Evolutionary conservation across 495 filamentous ascomycete species (phyloP).

Genomic region (Hyphodiscus hymeniophilus): DNA sequence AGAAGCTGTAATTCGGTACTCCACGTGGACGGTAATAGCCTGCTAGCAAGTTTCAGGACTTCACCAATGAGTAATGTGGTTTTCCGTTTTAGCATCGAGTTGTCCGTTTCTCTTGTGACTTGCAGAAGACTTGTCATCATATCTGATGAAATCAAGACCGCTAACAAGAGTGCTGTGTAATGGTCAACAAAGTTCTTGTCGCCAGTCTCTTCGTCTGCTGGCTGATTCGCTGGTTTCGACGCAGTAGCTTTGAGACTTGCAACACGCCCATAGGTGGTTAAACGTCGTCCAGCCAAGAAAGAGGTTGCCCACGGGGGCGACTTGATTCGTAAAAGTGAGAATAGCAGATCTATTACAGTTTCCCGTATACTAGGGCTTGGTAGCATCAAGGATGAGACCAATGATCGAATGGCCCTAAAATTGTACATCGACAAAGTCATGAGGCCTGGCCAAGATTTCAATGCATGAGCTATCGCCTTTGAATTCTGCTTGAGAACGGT

Average conservation of each 20-base stretch:
- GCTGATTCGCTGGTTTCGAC: conserved; percentile 25
- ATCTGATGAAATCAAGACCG: conserved; percentile 75
- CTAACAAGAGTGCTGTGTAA: conserved; percentile 83
- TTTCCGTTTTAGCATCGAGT: conserved; percentile 74
- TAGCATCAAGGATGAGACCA: conserved; percentile 71
- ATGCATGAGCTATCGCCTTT: conserved; percentile 74
- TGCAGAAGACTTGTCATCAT: conserved; percentile 70
- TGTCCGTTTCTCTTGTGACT: conserved; percentile 60
- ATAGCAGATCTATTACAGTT: conserved; percentile 77
- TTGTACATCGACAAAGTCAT: conserved; percentile 79
- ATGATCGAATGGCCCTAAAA: conserved; percentile 71
- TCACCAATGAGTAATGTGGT: conserved; percentile 85
- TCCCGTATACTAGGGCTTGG: conserved; percentile 57
- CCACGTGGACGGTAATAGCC: conserved; percentile 68
- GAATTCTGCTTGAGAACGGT: conserved; percentile 75
- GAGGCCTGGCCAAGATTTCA: conserved; percentile 90
- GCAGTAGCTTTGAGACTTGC: conserved; percentile 70
- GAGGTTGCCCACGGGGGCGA: conserved; percentile 94
- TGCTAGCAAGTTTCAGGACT: conserved; percentile 78
- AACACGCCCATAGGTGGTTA: conserved; percentile 92
- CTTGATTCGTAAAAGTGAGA: conserved; percentile 87
- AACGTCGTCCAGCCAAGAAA: conserved; percentile 82
- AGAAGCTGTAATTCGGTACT: conserved; percentile 78
- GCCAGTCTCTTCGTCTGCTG: conserved; percentile 52
- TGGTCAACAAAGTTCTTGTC: conserved; percentile 84